Percentiles rank a stretch among this genome's conserved stretches.
These are phyloP conservation scores for Pleurotus citrinopileatus DNA, from an alignment of 768 basidiomycete genomes.

Conservation along the genomic window DNA sequence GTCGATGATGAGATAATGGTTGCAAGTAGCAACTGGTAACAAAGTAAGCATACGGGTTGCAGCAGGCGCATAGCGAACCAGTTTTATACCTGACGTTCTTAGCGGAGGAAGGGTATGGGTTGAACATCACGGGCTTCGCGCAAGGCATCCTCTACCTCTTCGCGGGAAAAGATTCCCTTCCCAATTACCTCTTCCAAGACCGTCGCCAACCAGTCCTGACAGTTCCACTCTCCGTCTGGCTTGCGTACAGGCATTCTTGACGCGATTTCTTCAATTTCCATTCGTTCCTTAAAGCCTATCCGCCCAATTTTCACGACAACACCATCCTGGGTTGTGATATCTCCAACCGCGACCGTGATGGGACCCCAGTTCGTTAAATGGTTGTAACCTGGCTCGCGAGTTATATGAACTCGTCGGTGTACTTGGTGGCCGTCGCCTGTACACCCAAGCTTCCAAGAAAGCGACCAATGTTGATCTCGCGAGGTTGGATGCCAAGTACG, in stretches of 20 bases:
- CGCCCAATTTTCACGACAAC: constrained; percentile 12
- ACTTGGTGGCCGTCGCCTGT: constrained; percentile 13
- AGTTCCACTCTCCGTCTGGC: constrained; percentile 27
- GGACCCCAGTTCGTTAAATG: constrained; percentile 28
- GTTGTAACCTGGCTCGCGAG: constrained; percentile 15
- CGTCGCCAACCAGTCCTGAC: constrained; percentile 24
- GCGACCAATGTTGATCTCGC: constrained; percentile 15
- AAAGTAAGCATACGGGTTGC: too few relatives aligned
- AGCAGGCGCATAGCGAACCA: neutral
- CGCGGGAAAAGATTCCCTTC: constrained; percentile 1
- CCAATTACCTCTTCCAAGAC: constrained; percentile 4
- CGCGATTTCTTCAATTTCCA: constrained; percentile 21
- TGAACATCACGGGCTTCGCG: neutral
- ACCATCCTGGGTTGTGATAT: constrained; percentile 7
- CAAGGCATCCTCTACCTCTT: neutral
- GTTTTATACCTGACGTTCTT: neutral
- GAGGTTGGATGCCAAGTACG: constrained; percentile 1
- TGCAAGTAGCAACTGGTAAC: too few relatives aligned
- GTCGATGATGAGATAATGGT: too few relatives aligned
- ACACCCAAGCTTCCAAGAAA: constrained; percentile 20
- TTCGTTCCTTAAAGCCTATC: constrained; percentile 16
- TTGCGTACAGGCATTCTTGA: constrained; percentile 15
- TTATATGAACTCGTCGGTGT: constrained; percentile 19
- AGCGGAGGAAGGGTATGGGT: constrained; percentile 4
- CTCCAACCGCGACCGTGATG: constrained; percentile 15